Evolutionary conservation across 75 land plant genomes (phyloP).

Genomic region (Selaginella tamariscina): DNA sequence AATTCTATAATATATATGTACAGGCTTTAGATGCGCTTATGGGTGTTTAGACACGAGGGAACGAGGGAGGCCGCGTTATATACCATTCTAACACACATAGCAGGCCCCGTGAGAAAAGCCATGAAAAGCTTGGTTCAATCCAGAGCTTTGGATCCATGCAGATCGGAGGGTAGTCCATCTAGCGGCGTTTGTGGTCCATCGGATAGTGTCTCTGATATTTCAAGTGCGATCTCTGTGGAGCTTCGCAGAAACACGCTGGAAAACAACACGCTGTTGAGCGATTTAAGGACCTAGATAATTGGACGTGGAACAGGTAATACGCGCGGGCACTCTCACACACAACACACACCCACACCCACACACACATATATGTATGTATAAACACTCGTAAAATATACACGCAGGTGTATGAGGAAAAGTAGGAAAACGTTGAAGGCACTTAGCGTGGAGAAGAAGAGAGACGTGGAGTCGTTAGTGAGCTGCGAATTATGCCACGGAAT

Average conservation of each 20-base stretch:
- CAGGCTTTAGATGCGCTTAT: conserved; percentile 84
- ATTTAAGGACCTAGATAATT: conserved; percentile 51
- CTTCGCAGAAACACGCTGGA: conserved; percentile 48
- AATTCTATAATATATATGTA: too few relatives aligned
- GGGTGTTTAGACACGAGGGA: conserved; percentile 67
- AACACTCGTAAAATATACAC: too few relatives aligned
- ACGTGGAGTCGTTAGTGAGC: conserved; percentile 31
- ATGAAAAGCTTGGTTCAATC: conserved; percentile 25
- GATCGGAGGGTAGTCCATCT: conserved; percentile 37
- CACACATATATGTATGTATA: too few relatives aligned
- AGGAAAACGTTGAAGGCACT: conserved; percentile 29
- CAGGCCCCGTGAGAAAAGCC: conserved; percentile 43
- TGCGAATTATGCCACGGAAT: conserved; percentile 53
- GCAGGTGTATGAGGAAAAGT: conserved; percentile 27
- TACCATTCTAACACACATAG: conserved; percentile 56
- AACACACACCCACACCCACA: too few relatives aligned
- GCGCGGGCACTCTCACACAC: too few relatives aligned
- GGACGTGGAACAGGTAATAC: conserved; percentile 82
- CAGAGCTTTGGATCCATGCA: background rate
- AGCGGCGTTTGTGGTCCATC: conserved; percentile 25
- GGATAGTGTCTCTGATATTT: conserved; percentile 27
- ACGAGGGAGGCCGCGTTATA: conserved; percentile 69
- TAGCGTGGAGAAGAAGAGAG: conserved; percentile 48
- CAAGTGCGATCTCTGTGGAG: conserved; percentile 55
- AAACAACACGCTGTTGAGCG: conserved; percentile 38